phyloP scores from a whole-genome alignment of 225 moss, liverwort and hornwort species.

The Pseudisothecium myosuroides region DNA sequence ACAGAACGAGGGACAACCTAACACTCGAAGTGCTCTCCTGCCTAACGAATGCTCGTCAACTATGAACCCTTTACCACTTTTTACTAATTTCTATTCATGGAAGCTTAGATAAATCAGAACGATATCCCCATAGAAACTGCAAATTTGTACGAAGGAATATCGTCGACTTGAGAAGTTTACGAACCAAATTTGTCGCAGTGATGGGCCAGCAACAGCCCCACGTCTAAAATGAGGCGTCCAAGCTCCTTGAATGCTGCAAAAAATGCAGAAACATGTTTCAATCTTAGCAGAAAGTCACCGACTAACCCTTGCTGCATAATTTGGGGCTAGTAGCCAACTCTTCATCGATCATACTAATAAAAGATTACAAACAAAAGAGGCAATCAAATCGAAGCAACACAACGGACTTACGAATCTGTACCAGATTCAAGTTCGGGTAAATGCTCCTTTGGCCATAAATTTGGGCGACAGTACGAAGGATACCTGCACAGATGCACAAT shows the following conservation, averaged over 20 bases:
- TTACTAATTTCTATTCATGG: neutral
- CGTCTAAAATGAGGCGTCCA: constrained; percentile 68
- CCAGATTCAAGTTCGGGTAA: constrained; percentile 88
- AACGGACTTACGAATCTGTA: constrained; percentile 8
- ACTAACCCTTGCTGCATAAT: neutral
- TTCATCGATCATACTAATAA: neutral
- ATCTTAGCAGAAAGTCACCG: neutral
- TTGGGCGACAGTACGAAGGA: constrained; percentile 77
- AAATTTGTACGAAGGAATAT: neutral
- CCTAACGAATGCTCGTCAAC: neutral
- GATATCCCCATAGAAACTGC: neutral
- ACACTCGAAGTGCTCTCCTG: neutral
- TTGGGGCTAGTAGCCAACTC: neutral
- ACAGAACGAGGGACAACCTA: neutral
- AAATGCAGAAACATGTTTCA: neutral
- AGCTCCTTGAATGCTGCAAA: constrained; percentile 85
- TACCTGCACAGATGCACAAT: constrained; percentile 45
- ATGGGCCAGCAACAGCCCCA: constrained; percentile 65
- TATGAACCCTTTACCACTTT: neutral
- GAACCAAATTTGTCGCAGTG: constrained; percentile 91
- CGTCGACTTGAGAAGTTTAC: neutral
- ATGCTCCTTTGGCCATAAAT: constrained; percentile 70
- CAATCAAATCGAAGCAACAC: neutral
- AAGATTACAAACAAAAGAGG: neutral
- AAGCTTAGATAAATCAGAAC: neutral